Conservation (phyloP, 768 basidiomycete species). For the Naganishia randhawae region DNA sequence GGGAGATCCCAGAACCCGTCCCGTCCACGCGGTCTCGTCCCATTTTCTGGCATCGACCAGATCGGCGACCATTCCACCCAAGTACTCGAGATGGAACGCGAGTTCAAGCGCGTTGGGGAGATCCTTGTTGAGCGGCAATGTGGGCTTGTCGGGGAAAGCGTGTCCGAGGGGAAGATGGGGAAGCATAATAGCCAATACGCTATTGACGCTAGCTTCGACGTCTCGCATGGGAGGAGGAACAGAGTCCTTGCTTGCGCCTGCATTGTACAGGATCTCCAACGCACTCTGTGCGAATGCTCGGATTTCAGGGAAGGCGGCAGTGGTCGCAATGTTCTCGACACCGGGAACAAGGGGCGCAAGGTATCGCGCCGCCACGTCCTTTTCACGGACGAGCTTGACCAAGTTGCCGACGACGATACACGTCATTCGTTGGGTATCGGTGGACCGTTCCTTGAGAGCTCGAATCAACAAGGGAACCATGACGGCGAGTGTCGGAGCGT, state of each 20-base stretch:
- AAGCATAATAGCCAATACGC: slow-evolving; percentile 59
- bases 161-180: slow-evolving; percentile 58
- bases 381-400: slow-evolving; percentile 92
- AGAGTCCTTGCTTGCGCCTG: slow-evolving; percentile 70
- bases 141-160: slow-evolving; percentile 53
- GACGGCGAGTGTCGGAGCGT: slow-evolving; percentile 90
- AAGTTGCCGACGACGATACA: slow-evolving; percentile 94
- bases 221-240: slow-evolving; percentile 72
- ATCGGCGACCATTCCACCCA: slow-evolving; percentile 71
- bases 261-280: slow-evolving; percentile 69
- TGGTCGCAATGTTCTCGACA: slow-evolving; percentile 80
- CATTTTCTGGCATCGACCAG: slow-evolving; percentile 58
- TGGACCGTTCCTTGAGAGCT: slow-evolving; percentile 88
- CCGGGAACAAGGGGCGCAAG: slow-evolving; percentile 82
- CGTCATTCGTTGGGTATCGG: slow-evolving; percentile 90
- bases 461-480: slow-evolving; percentile 85
- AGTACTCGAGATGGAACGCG: slow-evolving; percentile 64
- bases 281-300: slow-evolving; percentile 88
- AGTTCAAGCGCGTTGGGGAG: slow-evolving; percentile 59
- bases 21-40: slow-evolving; percentile 49
- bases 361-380: slow-evolving; percentile 81
- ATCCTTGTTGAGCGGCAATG: slow-evolving; percentile 57
- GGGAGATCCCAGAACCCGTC: slow-evolving; percentile 67
- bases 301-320: slow-evolving; percentile 95
- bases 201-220: slow-evolving; percentile 61